Evolutionary conservation across 2,329 filamentous ascomycete genomes (phyloP), one percentile per base, ranked within the genome.

Genomic region (Pyrenophora graminea): DNA sequence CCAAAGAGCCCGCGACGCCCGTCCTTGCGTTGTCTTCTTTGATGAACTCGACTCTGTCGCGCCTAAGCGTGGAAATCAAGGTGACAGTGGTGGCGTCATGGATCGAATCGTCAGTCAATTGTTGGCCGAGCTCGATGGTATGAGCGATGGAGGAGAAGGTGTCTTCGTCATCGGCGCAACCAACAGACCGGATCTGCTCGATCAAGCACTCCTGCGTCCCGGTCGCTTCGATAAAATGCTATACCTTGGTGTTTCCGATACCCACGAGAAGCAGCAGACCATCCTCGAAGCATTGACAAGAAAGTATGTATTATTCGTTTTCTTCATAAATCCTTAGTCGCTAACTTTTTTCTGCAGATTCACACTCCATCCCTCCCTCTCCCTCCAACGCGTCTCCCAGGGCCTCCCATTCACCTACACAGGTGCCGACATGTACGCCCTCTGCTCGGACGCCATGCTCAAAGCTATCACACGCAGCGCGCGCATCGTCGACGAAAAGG

Each of bases 181-280:
- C 4, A 99, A 99, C 76, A 80, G 93, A 56, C 94, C 94, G 0
- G 94, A 99, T 77, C 77, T 97, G 46, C 81, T 99, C 18, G 93
- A 99, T 70, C 90, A 90, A 58, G 94, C 93, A 4, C 78, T 99
- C 51, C 79, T 97, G 38, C 85, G 93, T 46, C 94, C 93, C 1
- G 93, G 93, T 2, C 82, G 93, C 53, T 97, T 99, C 72, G 94
- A 99, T 71, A 97, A 97, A 79, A 96, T 97, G 92, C 83, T 99
- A 25, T 99, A 97, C 68, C 80, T 99, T 10, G 94, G 94, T 31
- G 91, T 99, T 7, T 95, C 91, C 6, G 94, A 99, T 74, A 97
- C 92, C 3, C 93, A 97, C 66, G 90, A 96, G 15, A 97, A 97
- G 78, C 94, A 99, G 76, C 84, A 90, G 56, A 97, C 87, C 18